phyloP scores from a whole-genome alignment of 2,329 filamentous ascomycete species.

The Aureobasidium sp. region DNA sequence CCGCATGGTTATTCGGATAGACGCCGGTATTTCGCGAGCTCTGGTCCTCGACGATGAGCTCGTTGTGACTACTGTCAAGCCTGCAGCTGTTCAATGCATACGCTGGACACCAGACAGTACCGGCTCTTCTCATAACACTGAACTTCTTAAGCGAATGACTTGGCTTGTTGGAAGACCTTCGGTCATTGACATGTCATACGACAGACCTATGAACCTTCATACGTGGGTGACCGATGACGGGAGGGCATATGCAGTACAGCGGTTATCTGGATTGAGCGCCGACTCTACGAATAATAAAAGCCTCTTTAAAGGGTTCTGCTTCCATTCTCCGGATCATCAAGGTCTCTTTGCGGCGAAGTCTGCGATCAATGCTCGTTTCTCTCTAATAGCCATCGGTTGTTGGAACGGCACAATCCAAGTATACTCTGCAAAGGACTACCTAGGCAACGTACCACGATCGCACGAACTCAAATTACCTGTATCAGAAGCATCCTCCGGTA shows the following conservation, averaged over 20 bases:
- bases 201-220: constrained; percentile 90
- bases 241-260: constrained; percentile 82
- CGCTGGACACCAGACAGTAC: constrained; percentile 80
- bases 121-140: constrained; percentile 80
- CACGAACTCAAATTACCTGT: constrained; percentile 66
- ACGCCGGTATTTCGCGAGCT: constrained; percentile 83
- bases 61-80: constrained; percentile 82
- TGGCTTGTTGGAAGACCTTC: constrained; percentile 73
- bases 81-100: constrained; percentile 93
- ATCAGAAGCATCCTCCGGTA: constrained; percentile 60
- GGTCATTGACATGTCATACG: constrained; percentile 80
- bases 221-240: constrained; percentile 90
- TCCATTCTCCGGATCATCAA: constrained; percentile 61
- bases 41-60: constrained; percentile 88
- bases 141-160: constrained; percentile 76
- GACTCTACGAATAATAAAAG: constrained; percentile 45
- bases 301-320: constrained; percentile 84
- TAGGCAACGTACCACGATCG: constrained; percentile 82
- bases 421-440: constrained; percentile 91
- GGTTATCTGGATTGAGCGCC: constrained; percentile 35
- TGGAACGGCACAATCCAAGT: constrained; percentile 70
- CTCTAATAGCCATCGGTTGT: constrained; percentile 81
- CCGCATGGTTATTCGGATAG: constrained; percentile 95
- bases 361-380: constrained; percentile 90
- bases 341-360: constrained; percentile 59